A percentile compares a stretch with the other conserved stretches of the same genome.
Evolutionary conservation across 2,329 filamentous ascomycete species (phyloP).

Genomic region (Diaporthe capsici): DNA sequence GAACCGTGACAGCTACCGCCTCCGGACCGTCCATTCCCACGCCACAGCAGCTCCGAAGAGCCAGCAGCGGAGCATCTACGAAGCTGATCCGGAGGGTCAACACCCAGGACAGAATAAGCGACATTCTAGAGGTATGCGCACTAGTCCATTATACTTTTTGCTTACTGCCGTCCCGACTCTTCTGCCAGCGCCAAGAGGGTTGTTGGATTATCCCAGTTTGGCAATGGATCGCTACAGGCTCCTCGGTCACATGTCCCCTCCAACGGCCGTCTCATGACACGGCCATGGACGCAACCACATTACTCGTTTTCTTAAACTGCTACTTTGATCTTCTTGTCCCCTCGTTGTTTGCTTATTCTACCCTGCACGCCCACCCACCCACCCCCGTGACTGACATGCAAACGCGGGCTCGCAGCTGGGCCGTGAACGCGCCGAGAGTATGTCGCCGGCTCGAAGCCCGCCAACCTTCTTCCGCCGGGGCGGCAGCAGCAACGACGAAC

Average conservation of each 20-base stretch:
- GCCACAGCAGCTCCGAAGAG: slow-evolving; percentile 39
- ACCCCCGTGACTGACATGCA: background rate
- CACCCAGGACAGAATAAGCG: slow-evolving; percentile 50
- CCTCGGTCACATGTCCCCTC: slow-evolving; percentile 24
- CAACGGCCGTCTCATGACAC: slow-evolving; percentile 4
- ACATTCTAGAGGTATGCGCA: slow-evolving; percentile 51
- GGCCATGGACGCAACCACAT: background rate
- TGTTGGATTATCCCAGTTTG: slow-evolving; percentile 16
- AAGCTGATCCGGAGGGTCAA: slow-evolving; percentile 45
- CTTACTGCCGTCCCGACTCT: background rate
- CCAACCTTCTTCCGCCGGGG: slow-evolving; percentile 30
- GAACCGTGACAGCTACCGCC: slow-evolving; percentile 17
- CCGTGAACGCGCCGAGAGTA: slow-evolving; percentile 41
- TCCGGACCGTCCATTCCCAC: slow-evolving; percentile 2
- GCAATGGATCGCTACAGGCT: background rate
- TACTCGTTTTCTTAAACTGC: background rate
- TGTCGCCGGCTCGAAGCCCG: slow-evolving; percentile 37
- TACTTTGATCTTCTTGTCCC: background rate
- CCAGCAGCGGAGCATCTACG: slow-evolving; percentile 35
- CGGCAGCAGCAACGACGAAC: background rate
- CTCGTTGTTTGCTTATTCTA: background rate
- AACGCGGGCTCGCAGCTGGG: slow-evolving; percentile 35
- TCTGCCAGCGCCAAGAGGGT: background rate
- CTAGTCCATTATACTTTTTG: background rate
- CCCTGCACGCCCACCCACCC: background rate